phyloP scores from a whole-genome alignment of 75 land plant species.

The Pinus taeda region DNA sequence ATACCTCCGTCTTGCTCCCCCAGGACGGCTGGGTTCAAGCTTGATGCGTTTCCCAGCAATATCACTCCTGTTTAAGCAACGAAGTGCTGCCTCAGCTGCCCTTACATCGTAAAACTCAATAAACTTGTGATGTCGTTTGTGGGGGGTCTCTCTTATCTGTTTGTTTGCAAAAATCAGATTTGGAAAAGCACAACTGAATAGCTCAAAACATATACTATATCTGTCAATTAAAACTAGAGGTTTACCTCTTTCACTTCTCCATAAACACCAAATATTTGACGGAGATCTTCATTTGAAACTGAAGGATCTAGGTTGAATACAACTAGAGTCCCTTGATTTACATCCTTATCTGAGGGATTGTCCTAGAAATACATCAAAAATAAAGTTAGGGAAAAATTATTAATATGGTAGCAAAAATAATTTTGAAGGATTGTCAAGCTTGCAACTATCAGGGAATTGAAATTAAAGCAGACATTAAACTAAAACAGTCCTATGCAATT shows the following conservation, averaged over 20 bases:
- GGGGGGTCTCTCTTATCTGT: slow-evolving; percentile 95
- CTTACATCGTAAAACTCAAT: slow-evolving; percentile 94
- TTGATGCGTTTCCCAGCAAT: slow-evolving; percentile 97
- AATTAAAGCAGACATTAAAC: neutral
- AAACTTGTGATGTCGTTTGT: slow-evolving; percentile 93
- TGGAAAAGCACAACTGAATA: neutral
- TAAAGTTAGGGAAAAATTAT: neutral
- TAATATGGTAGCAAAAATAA: neutral
- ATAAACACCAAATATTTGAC: slow-evolving; percentile 84
- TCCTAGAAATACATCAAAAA: slow-evolving; percentile 48
- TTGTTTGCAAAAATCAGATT: neutral
- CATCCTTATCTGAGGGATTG: slow-evolving; percentile 93
- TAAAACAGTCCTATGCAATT: neutral
- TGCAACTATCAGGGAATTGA: neutral
- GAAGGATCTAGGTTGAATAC: slow-evolving; percentile 90
- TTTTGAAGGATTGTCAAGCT: neutral
- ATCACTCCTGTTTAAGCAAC: slow-evolving; percentile 81
- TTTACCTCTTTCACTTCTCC: slow-evolving; percentile 92
- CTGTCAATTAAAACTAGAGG: neutral
- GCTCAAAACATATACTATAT: neutral
- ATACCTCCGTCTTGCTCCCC: slow-evolving; percentile 90
- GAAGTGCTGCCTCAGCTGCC: slow-evolving; percentile 89
- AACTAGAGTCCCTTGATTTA: slow-evolving; percentile 91
- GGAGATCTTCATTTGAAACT: slow-evolving; percentile 90
- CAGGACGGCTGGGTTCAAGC: slow-evolving; percentile 96